phyloP scores from a whole-genome alignment of 768 basidiomycete genomes.

The Collybia mongolica region DNA sequence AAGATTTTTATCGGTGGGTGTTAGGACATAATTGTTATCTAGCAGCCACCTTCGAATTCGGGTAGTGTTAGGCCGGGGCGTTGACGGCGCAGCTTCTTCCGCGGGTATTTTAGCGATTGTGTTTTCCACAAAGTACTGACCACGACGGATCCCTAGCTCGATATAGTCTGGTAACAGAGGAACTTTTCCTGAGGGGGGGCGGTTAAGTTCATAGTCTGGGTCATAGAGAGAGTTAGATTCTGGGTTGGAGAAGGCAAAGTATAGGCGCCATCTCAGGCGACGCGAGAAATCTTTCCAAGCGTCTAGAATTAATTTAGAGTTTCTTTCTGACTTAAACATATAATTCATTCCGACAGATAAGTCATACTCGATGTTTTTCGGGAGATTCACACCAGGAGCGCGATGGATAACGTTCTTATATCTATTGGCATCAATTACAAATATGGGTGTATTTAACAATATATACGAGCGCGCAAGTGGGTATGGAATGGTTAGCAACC shows the following conservation, averaged over 20 bases:
- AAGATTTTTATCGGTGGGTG: conserved; percentile 24
- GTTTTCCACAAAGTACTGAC: conserved; percentile 11
- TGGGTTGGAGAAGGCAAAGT: neutral
- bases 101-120: conserved; percentile 11
- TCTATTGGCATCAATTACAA: conserved; percentile 2
- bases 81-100: conserved; percentile 1
- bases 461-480: conserved; percentile 10
- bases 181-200: neutral
- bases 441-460: conserved; percentile 10
- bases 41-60: conserved; percentile 11
- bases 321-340: conserved; percentile 12
- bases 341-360: conserved; percentile 17
- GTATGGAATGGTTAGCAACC: conserved; percentile 10
- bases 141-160: conserved; percentile 13
- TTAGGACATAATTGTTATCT: conserved; percentile 19
- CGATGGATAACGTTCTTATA: conserved; percentile 7
- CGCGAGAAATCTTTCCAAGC: conserved; percentile 18
- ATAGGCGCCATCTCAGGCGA: conserved; percentile 13
- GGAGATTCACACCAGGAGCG: conserved; percentile 12
- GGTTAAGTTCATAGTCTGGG: conserved; percentile 19
- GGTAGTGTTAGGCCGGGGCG: conserved; percentile 7
- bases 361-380: conserved; percentile 9
- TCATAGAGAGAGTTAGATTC: conserved; percentile 13
- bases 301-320: conserved; percentile 4
- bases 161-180: conserved; percentile 14